Evolutionary conservation across 2,329 filamentous ascomycete species (phyloP).

Genomic region (Trichophyton mentagrophytes): DNA sequence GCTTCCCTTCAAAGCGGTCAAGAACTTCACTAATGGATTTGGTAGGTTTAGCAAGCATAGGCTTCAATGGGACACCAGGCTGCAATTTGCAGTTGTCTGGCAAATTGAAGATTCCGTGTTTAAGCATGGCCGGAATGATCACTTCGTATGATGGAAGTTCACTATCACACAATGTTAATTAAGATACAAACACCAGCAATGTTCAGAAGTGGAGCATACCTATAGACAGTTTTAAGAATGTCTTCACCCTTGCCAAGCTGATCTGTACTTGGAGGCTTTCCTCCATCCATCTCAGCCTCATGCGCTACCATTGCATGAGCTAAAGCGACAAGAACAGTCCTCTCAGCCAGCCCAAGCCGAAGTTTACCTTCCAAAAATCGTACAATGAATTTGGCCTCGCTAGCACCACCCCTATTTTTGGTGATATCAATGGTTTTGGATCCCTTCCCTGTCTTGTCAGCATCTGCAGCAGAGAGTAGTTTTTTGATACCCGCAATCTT

Average conservation of each 20-base stretch:
- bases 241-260: constrained; percentile 74
- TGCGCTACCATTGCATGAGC: constrained; percentile 80
- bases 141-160: constrained; percentile 91
- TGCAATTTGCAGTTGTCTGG: constrained; percentile 78
- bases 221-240: constrained; percentile 81
- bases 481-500: constrained; percentile 97
- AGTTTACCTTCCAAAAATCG: constrained; percentile 91
- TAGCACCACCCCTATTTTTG: constrained; percentile 84
- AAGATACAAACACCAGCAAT: background rate
- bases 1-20: constrained; percentile 87
- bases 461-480: constrained; percentile 78
- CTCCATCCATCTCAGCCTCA: constrained; percentile 57
- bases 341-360: constrained; percentile 80
- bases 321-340: constrained; percentile 76
- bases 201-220: constrained; percentile 36
- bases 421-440: constrained; percentile 59
- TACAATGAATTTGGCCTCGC: constrained; percentile 88
- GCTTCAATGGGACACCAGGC: constrained; percentile 87
- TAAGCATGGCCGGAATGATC: constrained; percentile 78
- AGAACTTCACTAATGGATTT: constrained; percentile 97
- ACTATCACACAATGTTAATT: constrained; percentile 37
- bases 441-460: constrained; percentile 55
- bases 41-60: constrained; percentile 96
- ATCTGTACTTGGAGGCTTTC: constrained; percentile 56
- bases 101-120: constrained; percentile 73